Base-by-base conservation (phyloP, 2,329 filamentous ascomycete species). In the Epichloe sibirici region DNA sequence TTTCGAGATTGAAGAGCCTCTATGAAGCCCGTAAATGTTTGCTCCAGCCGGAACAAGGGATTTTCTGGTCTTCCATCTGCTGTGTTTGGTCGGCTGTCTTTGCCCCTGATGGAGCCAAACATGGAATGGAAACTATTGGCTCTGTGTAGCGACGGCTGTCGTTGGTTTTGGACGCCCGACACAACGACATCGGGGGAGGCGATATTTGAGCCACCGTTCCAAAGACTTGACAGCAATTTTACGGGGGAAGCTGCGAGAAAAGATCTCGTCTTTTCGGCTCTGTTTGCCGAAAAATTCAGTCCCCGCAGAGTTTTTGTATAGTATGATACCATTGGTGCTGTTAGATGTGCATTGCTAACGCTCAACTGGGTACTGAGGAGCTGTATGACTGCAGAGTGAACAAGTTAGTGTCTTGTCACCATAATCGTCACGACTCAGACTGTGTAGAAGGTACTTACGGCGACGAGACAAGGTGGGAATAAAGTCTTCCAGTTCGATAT, bases 201-300 rank as follows among this genome's bases (percentile, higher is more conserved):
- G 38, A 67, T 70, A 56, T 72, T 75, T 37, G 74, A 76, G 52
- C 76, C 78, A 25, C 81, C 79, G 37, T 81, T 79, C 60, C 94
- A 81, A 51, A 96, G 80, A 62, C 79, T 95, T 0, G 90, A 94
- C 15, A 97, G 74, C 62, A 95, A 76, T 66, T 96, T 97, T 47
- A 94, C 88, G 91, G 90, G 90, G 1, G 90, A 96, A n/a, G 85
- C 80, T 4, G 83, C 82, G 9, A 91, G 77, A 63, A 88, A 87
- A 0, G 82, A 83, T 51, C 78, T 78, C 11, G 81, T 78, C 65
- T 81, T 86, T 61, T 83, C 81, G 0, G 78, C 75, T 42, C 83
- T 78, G 35, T 80, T 73, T 21, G 79, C 73, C 43, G 53, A 48
- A 42, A 87, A 73, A 46, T 77, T 78, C 25, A 95, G 71, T 4